These are phyloP conservation scores for Cytospora chrysosperma DNA, from an alignment of 2,329 filamentous ascomycete genomes.

Conservation along the genomic window DNA sequence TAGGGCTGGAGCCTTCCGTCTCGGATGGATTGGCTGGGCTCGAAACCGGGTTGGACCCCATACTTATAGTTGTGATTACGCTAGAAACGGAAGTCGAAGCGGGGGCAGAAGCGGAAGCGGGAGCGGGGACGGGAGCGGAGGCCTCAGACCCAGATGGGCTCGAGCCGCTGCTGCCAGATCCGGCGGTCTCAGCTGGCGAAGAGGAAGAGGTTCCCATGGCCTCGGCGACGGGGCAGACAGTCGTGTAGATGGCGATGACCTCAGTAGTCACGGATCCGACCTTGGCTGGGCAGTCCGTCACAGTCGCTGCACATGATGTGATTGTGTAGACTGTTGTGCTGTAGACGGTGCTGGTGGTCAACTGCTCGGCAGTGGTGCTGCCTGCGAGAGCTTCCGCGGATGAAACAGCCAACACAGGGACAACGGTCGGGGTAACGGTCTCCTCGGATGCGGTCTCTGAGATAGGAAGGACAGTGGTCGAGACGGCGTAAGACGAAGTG, in stretches of 20 bases:
- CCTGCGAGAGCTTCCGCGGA: background rate
- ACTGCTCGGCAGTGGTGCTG: background rate
- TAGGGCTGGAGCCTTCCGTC: constrained; percentile 2
- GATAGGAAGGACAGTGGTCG: constrained; percentile 44
- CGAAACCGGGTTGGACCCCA: background rate
- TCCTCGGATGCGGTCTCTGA: constrained; percentile 47
- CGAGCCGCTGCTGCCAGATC: background rate
- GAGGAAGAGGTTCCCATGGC: background rate
- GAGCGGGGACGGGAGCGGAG: background rate
- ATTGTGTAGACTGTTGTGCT: constrained; percentile 50
- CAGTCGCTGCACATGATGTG: constrained; percentile 51
- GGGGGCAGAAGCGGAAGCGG: background rate
- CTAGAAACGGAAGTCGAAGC: background rate
- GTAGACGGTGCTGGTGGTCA: constrained; percentile 40
- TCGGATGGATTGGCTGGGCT: background rate
- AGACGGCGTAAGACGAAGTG: constrained; percentile 35
- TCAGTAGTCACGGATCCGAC: constrained; percentile 40
- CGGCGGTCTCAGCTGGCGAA: constrained; percentile 9
- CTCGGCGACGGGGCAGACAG: constrained; percentile 40
- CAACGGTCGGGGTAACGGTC: constrained; percentile 53
- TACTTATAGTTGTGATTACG: background rate
- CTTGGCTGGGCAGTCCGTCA: constrained; percentile 38
- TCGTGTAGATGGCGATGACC: constrained; percentile 44
- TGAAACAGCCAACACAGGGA: background rate
- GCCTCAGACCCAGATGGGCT: background rate